Conservation (phyloP, 768 basidiomycete species). For the Wakefieldia striispora region DNA sequence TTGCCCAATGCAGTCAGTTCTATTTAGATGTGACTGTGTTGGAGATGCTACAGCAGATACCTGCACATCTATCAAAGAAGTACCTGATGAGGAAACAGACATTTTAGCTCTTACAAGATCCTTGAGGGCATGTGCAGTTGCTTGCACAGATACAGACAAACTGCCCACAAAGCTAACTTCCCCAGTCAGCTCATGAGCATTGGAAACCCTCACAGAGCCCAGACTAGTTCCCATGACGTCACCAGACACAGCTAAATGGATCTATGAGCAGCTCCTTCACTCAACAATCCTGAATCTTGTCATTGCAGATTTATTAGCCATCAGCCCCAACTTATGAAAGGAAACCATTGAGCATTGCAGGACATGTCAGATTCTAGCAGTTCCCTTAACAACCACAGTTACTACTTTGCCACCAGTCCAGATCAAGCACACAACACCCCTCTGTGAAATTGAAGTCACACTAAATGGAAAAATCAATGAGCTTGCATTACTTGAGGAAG, state of each 20-base stretch:
- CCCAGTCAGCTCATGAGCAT: no score
- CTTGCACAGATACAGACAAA: no score
- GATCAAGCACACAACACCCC: conserved; percentile 4
- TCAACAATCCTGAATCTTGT: neutral
- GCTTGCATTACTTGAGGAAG: neutral
- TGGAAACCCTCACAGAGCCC: no score
- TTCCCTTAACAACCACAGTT: neutral
- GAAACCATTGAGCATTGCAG: conserved; percentile 7
- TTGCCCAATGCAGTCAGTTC: no score
- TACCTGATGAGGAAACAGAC: no score
- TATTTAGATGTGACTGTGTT: no score
- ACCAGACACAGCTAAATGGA: neutral
- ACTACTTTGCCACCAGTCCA: neutral
- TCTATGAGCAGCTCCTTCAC: conserved; percentile 7
- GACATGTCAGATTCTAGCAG: neutral
- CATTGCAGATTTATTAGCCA: conserved; percentile 7
- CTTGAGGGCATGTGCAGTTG: no score
- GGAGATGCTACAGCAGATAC: no score
- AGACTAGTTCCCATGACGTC: no score
- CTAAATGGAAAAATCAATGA: neutral
- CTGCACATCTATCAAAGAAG: no score
- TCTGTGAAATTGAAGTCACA: neutral
- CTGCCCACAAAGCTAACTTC: no score
- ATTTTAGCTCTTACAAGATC: no score
- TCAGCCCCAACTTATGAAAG: conserved; percentile 14